Evolutionary conservation across 176 grass and related monocot genomes (phyloP).

Genomic region (Elymus sibiricus): DNA sequence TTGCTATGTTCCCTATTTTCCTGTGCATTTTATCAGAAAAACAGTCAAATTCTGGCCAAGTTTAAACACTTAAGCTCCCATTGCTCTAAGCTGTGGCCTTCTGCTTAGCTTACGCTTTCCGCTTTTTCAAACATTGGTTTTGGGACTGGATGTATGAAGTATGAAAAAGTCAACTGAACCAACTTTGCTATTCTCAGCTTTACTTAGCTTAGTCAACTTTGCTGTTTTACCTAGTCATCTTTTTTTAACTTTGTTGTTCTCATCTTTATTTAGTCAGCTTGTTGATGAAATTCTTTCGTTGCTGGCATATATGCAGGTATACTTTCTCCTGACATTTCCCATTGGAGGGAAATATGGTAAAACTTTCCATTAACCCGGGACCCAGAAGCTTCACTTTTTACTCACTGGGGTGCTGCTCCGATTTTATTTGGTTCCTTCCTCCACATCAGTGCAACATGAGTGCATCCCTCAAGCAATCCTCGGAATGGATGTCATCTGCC

Average conservation of each 20-base stretch:
- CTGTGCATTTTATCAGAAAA: too few species aligned
- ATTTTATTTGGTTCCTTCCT: conserved; percentile 88
- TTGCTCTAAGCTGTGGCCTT: too few species aligned
- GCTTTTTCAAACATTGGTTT: too few species aligned
- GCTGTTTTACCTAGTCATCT: neutral
- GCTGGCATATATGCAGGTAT: conserved; percentile 69
- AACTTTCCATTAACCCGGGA: conserved; percentile 92
- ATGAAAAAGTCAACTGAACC: neutral
- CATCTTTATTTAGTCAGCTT: neutral
- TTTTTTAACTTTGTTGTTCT: neutral
- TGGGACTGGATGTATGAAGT: neutral
- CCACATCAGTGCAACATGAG: conserved; percentile 98
- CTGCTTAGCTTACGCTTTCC: too few species aligned
- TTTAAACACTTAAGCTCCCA: too few species aligned
- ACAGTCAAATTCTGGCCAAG: too few species aligned
- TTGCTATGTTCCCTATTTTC: too few species aligned
- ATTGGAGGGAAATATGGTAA: conserved; percentile 77
- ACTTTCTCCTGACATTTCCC: conserved; percentile 51
- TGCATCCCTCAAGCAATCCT: conserved; percentile 99
- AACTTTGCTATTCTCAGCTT: too few species aligned
- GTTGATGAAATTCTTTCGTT: neutral
- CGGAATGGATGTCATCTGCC: conserved; percentile 98
- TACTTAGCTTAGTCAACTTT: neutral
- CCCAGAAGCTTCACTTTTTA: conserved; percentile 74
- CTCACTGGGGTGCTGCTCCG: conserved; percentile 87